Percentiles rank a stretch among this genome's conserved stretches.
Evolutionary conservation across 2,329 filamentous ascomycete species (phyloP).

Genomic region (Dothidotthia symphoricarpi): DNA sequence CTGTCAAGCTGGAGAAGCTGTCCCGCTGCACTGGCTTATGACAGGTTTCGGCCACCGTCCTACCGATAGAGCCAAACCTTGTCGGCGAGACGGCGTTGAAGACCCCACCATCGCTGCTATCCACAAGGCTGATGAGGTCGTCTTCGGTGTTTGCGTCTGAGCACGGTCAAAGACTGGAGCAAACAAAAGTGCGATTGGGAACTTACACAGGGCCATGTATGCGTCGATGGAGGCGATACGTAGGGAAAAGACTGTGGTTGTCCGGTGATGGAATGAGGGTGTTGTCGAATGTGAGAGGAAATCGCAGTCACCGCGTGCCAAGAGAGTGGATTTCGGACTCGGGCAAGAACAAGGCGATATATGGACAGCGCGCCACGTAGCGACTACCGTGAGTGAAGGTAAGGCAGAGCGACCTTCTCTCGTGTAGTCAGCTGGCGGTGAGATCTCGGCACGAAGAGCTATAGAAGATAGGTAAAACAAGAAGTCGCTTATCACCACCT

Average conservation of each 20-base stretch:
- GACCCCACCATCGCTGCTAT: neutral
- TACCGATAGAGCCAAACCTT: neutral
- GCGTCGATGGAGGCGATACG: neutral
- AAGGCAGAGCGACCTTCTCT: no score
- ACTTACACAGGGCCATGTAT: slow-evolving; percentile 6
- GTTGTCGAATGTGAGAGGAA: no score
- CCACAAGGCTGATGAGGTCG: slow-evolving; percentile 13
- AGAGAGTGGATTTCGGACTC: neutral
- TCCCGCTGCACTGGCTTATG: slow-evolving; percentile 5
- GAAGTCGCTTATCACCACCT: no score
- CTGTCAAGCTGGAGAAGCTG: slow-evolving; percentile 19
- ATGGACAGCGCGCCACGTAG: no score
- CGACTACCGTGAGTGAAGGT: no score
- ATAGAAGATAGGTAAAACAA: no score
- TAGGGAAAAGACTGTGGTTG: no score
- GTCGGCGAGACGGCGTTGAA: neutral
- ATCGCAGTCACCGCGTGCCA: slow-evolving; percentile 8
- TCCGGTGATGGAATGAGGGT: no score
- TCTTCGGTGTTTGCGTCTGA: slow-evolving; percentile 5
- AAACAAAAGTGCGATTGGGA: neutral
- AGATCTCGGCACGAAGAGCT: no score
- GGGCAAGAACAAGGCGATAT: no score
- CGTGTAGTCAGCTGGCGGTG: no score
- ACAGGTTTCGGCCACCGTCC: neutral
- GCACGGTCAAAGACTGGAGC: neutral